Base-by-base conservation (phyloP, 2,329 filamentous ascomycete species). In the Onygenales sp. region DNA sequence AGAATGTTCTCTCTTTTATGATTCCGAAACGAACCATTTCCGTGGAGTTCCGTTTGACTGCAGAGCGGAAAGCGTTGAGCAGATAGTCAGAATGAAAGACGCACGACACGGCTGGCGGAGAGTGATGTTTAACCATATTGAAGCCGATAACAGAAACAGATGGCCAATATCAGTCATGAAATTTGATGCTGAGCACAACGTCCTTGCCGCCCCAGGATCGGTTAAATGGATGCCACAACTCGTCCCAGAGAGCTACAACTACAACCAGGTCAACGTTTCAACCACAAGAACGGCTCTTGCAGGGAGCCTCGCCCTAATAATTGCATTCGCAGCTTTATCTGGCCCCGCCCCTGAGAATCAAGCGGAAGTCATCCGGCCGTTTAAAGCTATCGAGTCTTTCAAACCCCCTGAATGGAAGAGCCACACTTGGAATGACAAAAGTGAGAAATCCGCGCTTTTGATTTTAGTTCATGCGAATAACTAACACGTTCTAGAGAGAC, bases 281-380 rank as follows among this genome's bases (percentile, higher is more conserved):
- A 21, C n/a, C 13, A 14, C 13, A 38, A 7, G 13, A 9, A 13
- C 55, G 5, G 55, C 52, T 38, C 53, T 61, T 46, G 54, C 53
- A 8, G 62, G 63, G 14, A 48, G 55, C 11, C 53, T 65, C 2
- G 35, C 60, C 3, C 42, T 65, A 2, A 54, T 65, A 6, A 43
- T 64, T 27, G 60, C 55, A 5, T 55, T 65, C 32, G 58, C 59
- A 27, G 61, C 59, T 8, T 63, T 63, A 46, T 57, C 61, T 3
- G 52, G 51, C 13, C 47, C 49, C 11, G 50, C 48, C 21, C 33
- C 33, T 13, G 14, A 21, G 2, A 45, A 57, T 33, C 3, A 1
- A 2, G 6, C 2, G 5, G 46, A 43, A 1, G 35, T 57, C 5
- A 33, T 9, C 6, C 32, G 9, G n/a, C 21, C 55, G 7, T 3